A percentile compares a stretch with the other conserved stretches of the same genome.
phyloP scores from a whole-genome alignment of 208 protist genomes.

The Acanthamoeba royreba region DNA sequence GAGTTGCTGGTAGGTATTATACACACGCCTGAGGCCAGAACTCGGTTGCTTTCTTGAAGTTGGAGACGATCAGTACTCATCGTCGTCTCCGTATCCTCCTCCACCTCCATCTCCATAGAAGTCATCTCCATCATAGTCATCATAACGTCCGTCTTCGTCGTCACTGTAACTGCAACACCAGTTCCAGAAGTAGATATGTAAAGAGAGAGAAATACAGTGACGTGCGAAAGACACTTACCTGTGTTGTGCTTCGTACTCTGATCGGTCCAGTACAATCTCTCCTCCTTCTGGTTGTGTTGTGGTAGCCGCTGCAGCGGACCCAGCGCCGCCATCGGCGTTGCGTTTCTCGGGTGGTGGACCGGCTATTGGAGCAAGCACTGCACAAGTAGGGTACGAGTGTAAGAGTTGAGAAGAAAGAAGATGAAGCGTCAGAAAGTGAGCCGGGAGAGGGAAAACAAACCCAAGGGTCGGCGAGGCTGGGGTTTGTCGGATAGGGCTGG shows the following conservation, averaged over 20 bases:
- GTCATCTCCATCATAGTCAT: slow-evolving; percentile 25
- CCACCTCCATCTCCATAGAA: background rate
- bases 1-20: background rate
- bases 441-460: too few species aligned
- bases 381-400: too few species aligned
- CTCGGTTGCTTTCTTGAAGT: background rate
- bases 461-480: too few species aligned
- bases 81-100: background rate
- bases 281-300: background rate
- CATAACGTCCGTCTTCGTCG: background rate
- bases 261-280: slow-evolving; percentile 1
- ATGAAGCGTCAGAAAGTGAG: too few species aligned
- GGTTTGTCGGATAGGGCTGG: too few species aligned
- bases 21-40: too few species aligned
- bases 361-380: too few species aligned
- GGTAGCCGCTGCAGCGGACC: background rate
- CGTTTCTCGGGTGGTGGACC: too few species aligned
- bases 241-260: background rate
- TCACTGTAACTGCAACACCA: background rate
- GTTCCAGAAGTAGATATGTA: background rate
- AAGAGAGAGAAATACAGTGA: background rate
- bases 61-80: background rate
- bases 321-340: too few species aligned
- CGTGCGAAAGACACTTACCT: background rate
- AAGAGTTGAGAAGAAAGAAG: too few species aligned